Percentiles rank a stretch among this genome's conserved stretches.
Conservation (phyloP, 176 grass and related monocot species). For the Lolium perenne region DNA sequence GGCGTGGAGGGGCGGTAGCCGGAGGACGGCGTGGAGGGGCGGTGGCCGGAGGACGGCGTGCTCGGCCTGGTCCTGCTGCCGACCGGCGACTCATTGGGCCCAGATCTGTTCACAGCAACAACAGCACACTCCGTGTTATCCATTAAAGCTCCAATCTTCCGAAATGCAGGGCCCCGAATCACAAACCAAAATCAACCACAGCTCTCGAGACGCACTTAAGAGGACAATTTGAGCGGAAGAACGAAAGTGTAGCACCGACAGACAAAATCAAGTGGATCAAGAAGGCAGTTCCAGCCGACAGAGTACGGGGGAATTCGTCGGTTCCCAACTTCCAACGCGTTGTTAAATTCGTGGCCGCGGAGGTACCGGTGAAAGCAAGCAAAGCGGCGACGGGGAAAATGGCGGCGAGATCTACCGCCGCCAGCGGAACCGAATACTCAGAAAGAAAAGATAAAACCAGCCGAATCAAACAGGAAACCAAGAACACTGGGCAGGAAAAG, state of each 20-base stretch:
- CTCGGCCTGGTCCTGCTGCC: constrained; percentile 70
- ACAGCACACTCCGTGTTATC: background rate
- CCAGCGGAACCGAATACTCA: too few relatives aligned
- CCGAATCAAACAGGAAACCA: background rate
- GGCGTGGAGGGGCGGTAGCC: constrained; percentile 56
- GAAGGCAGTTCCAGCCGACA: background rate
- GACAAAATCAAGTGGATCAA: background rate
- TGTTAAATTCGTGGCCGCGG: background rate
- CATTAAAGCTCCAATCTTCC: background rate
- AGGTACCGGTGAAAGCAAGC: background rate
- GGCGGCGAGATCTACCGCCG: constrained; percentile 13
- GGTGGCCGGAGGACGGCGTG: constrained; percentile 63
- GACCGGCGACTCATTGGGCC: constrained; percentile 72
- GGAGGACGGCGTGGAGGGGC: constrained; percentile 53
- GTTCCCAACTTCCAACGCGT: background rate
- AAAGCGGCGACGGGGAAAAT: background rate
- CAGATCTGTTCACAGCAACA: constrained; percentile 69
- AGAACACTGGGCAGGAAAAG: background rate
- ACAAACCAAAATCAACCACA: background rate
- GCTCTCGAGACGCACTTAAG: background rate
- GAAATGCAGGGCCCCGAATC: background rate
- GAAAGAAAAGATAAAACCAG: background rate
- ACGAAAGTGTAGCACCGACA: background rate
- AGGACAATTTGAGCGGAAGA: background rate
- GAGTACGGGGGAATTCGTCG: background rate